These are phyloP conservation scores for Acanthamoeba castellanii DNA, from an alignment of 208 protist species.

Conservation along the genomic window DNA sequence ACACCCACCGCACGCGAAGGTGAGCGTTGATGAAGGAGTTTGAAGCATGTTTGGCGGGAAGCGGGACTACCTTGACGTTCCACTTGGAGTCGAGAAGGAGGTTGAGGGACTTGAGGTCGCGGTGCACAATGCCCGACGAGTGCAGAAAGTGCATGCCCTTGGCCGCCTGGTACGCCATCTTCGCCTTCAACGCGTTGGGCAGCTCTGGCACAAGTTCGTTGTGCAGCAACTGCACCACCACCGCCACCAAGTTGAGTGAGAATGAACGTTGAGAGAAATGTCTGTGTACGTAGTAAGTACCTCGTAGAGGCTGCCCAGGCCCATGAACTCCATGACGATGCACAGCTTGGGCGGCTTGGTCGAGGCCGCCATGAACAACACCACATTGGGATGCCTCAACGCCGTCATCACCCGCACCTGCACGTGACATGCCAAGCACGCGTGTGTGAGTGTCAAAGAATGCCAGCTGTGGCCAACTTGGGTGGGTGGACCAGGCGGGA, in stretches of 20 bases:
- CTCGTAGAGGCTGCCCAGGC: constrained; percentile 22
- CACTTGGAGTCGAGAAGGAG: constrained; percentile 28
- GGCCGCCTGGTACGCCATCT: constrained; percentile 41
- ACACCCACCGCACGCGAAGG: background rate
- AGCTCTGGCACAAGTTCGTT: background rate
- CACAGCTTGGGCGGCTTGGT: constrained; percentile 16
- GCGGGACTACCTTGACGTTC: background rate
- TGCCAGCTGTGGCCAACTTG: background rate
- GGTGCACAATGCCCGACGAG: constrained; percentile 6
- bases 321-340: constrained; percentile 65
- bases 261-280: background rate
- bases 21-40: background rate
- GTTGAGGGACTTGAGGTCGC: constrained; percentile 26
- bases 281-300: background rate
- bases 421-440: background rate
- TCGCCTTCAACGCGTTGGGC: background rate
- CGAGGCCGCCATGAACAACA: constrained; percentile 83
- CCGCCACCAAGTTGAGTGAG: background rate
- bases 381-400: constrained; percentile 80
- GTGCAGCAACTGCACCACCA: background rate
- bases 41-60: background rate
- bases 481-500: too few species aligned
- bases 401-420: constrained; percentile 72
- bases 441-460: background rate
- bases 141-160: constrained; percentile 60